Conservation (phyloP, 306 rosid genomes). For the Vigna angularis region DNA sequence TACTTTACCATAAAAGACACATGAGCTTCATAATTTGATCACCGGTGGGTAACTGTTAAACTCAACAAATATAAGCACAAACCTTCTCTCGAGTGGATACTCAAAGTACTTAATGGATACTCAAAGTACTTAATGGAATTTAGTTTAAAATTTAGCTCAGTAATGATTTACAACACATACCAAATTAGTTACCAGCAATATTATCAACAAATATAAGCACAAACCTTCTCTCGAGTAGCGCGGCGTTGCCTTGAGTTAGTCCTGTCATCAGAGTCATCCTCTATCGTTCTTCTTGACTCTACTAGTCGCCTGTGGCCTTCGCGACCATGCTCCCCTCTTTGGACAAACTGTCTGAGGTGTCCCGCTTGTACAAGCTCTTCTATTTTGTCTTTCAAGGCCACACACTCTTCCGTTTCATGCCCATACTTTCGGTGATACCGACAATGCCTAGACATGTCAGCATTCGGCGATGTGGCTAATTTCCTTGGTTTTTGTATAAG, state of each 20-base stretch:
- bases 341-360: no score
- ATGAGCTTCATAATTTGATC: constrained; percentile 11
- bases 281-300: constrained; percentile 25
- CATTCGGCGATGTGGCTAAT: no score
- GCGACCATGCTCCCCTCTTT: no score
- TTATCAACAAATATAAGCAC: constrained; percentile 18
- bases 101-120: background rate
- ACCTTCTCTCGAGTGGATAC: background rate
- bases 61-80: background rate
- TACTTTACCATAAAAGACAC: constrained; percentile 18
- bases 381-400: no score
- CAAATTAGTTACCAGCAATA: background rate
- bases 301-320: no score
- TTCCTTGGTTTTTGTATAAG: no score
- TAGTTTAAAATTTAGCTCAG: background rate
- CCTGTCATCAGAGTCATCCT: constrained; percentile 69
- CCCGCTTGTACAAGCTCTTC: no score
- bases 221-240: constrained; percentile 70
- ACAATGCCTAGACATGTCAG: no score
- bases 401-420: no score
- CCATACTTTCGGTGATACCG: no score
- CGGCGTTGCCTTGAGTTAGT: constrained; percentile 55
- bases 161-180: constrained; percentile 2
- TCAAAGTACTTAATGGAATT: background rate
- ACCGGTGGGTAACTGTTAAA: background rate